These are phyloP conservation scores for Plicaturopsis crispa DNA, from an alignment of 768 basidiomycete genomes.

Conservation along the genomic window DNA sequence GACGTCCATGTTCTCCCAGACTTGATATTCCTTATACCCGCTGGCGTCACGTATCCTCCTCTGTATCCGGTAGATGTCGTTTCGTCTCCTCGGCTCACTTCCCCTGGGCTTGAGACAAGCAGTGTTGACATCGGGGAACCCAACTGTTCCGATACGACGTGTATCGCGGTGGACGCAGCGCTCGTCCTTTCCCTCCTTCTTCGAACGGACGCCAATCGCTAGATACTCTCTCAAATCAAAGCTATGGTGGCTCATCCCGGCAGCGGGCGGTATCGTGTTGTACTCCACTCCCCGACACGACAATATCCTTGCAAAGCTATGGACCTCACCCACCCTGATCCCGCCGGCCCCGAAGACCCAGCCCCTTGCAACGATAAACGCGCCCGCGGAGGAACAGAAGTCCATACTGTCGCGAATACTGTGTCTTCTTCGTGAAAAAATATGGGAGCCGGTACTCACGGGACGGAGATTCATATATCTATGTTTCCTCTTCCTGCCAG, in stretches of 20 bases:
- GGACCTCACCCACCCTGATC: conserved; percentile 43
- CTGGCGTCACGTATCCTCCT: too few relatives aligned
- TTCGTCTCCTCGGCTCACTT: conserved; percentile 15
- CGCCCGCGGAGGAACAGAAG: conserved; percentile 57
- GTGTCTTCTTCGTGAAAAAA: conserved; percentile 40
- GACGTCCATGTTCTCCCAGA: too few relatives aligned
- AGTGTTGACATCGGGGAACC: conserved; percentile 9
- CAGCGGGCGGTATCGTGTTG: conserved; percentile 46
- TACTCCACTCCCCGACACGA: conserved; percentile 37
- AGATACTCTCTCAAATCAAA: conserved; percentile 20
- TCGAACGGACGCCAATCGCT: conserved; percentile 23
- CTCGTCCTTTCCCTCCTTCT: conserved; percentile 19
- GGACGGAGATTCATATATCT: conserved; percentile 78
- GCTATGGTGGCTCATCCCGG: conserved; percentile 52
- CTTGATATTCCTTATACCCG: too few relatives aligned
- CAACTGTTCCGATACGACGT: conserved; percentile 15
- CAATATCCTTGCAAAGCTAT: conserved; percentile 36
- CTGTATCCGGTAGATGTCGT: conserved; percentile 12
- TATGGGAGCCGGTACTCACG: conserved; percentile 86
- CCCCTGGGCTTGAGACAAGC: conserved; percentile 18
- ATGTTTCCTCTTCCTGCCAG: conserved; percentile 78
- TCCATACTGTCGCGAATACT: conserved; percentile 37
- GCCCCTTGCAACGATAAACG: conserved; percentile 20
- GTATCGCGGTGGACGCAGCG: conserved; percentile 15
- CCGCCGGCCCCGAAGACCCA: conserved; percentile 29